Evolutionary conservation across 257 asterid genomes (phyloP).

Genomic region (Plantago major): DNA sequence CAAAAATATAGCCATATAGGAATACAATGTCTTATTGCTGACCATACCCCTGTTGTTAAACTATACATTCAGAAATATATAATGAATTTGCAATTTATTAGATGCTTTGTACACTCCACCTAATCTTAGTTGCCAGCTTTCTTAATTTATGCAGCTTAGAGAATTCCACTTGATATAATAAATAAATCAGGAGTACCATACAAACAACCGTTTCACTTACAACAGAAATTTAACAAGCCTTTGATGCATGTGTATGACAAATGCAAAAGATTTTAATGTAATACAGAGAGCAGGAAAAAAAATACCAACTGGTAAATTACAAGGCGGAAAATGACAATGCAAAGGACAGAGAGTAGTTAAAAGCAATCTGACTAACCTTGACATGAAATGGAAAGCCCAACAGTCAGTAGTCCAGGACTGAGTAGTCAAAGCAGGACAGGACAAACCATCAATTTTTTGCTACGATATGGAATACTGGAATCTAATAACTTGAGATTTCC

Average conservation of each 20-base stretch:
- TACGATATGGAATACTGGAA: not conserved
- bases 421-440: constrained; percentile 5
- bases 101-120: not conserved
- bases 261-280: too few relatives aligned
- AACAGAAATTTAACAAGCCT: too few relatives aligned
- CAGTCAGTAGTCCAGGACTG: too few relatives aligned
- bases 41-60: not conserved
- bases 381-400: too few relatives aligned
- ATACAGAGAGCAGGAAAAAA: too few relatives aligned
- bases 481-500: not conserved
- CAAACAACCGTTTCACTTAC: not conserved
- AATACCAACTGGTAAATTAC: too few relatives aligned
- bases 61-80: not conserved
- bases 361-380: not conserved
- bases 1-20: not conserved
- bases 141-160: too few relatives aligned
- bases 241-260: too few relatives aligned
- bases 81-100: not conserved
- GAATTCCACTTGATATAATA: not conserved
- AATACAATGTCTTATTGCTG: not conserved
- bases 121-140: not conserved
- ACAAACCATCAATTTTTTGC: not conserved
- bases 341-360: constrained; percentile 11
- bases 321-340: constrained; percentile 1
- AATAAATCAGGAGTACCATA: too few relatives aligned